Percentiles rank a stretch among this genome's conserved stretches.
These are phyloP conservation scores for Monosporascus sp. DNA, from an alignment of 2,329 filamentous ascomycete genomes.

Conservation along the genomic window DNA sequence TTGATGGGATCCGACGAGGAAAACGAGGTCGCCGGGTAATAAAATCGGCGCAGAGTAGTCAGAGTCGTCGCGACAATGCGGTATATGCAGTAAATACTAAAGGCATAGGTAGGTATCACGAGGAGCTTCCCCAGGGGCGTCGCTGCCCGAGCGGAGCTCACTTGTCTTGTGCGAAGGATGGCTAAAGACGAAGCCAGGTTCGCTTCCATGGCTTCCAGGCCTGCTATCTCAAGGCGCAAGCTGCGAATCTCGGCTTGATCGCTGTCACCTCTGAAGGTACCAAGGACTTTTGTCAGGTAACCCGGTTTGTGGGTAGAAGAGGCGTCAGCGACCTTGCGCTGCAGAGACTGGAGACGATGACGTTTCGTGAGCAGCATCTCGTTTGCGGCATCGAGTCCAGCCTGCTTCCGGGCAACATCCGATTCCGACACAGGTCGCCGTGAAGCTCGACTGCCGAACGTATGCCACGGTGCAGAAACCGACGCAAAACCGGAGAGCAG, in stretches of 20 bases:
- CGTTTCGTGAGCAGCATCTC: constrained; percentile 75
- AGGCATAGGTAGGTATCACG: constrained; percentile 58
- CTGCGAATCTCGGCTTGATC: constrained; percentile 54
- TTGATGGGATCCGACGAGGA: constrained; percentile 76
- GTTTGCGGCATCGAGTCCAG: constrained; percentile 69
- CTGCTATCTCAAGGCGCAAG: constrained; percentile 70
- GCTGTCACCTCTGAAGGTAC: constrained; percentile 60
- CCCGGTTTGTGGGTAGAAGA: constrained; percentile 42
- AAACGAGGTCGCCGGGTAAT: constrained; percentile 46
- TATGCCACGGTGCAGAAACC: constrained; percentile 84
- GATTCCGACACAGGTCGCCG: constrained; percentile 62
- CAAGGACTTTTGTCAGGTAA: constrained; percentile 69
- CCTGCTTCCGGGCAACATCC: constrained; percentile 71
- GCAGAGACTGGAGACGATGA: constrained; percentile 63
- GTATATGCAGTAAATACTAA: constrained; percentile 80
- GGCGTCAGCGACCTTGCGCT: constrained; percentile 49
- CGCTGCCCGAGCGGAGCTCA: constrained; percentile 59
- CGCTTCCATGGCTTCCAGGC: constrained; percentile 73
- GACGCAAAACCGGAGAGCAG: constrained; percentile 83
- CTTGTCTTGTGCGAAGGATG: constrained; percentile 56
- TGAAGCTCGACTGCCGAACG: constrained; percentile 58
- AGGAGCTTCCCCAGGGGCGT: constrained; percentile 62
- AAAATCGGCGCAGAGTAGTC: constrained; percentile 58
- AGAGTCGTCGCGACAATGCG: constrained; percentile 69
- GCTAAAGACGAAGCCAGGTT: constrained; percentile 62